phyloP scores from a whole-genome alignment of 179 eudicot genomes.

The Camellia oleifera region DNA sequence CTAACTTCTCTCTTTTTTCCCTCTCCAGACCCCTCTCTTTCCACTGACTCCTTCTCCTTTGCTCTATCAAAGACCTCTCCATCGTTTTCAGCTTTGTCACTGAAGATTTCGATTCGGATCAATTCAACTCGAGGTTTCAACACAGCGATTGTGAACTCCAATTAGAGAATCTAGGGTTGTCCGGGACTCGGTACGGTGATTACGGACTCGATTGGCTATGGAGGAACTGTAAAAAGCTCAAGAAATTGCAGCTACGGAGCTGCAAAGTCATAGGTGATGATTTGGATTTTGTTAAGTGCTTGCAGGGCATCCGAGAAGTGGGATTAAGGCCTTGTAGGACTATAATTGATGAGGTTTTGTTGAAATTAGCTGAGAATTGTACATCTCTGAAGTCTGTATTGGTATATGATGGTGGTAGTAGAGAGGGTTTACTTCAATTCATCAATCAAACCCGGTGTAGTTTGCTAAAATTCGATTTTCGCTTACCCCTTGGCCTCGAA shows the following conservation, averaged over 20 bases:
- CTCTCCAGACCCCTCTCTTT: slow-evolving; percentile 43
- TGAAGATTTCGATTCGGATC: background rate
- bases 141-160: slow-evolving; percentile 14
- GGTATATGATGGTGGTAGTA: slow-evolving; percentile 55
- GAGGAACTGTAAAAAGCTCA: slow-evolving; percentile 44
- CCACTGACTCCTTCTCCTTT: slow-evolving; percentile 27
- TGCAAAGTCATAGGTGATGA: slow-evolving; percentile 54
- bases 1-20: slow-evolving; percentile 30
- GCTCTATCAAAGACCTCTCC: slow-evolving; percentile 30
- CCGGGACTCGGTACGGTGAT: slow-evolving; percentile 37
- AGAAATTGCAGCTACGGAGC: slow-evolving; percentile 35
- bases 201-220: slow-evolving; percentile 48
- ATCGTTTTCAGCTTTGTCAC: slow-evolving; percentile 14
- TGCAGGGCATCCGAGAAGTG: slow-evolving; percentile 37
- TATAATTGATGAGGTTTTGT: slow-evolving; percentile 32
- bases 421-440: slow-evolving; percentile 49
- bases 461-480: slow-evolving; percentile 39
- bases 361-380: slow-evolving; percentile 36
- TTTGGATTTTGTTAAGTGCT: slow-evolving; percentile 24
- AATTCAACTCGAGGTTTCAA: no score
- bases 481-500: slow-evolving; percentile 53
- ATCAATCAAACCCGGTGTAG: slow-evolving; percentile 27
- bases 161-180: slow-evolving; percentile 35
- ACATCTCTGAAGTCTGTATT: slow-evolving; percentile 35
- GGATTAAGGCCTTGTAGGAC: slow-evolving; percentile 49